A percentile compares a stretch with the other conserved stretches of the same genome.
phyloP scores from a whole-genome alignment of 257 asterid genomes.

The Capsicum baccatum region DNA sequence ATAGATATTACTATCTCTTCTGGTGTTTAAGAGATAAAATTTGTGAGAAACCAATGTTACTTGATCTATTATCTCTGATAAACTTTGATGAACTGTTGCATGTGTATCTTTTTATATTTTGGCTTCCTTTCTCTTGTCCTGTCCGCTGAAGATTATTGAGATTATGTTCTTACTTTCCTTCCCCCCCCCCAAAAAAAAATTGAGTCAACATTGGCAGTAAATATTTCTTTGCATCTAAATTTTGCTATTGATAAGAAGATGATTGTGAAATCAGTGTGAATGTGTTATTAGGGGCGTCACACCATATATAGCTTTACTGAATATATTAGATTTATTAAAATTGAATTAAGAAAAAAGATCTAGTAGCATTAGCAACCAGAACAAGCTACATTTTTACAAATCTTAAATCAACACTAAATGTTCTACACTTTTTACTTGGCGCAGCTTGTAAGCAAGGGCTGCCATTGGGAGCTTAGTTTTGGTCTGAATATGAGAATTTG shows the following conservation, averaged over 20 bases:
- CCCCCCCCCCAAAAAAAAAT: background rate
- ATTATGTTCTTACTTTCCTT: background rate
- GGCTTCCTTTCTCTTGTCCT: background rate
- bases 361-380: background rate
- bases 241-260: background rate
- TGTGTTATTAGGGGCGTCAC: background rate
- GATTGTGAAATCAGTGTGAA: background rate
- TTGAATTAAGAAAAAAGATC: background rate
- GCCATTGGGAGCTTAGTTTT: slow-evolving; percentile 19
- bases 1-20: background rate
- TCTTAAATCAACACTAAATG: background rate
- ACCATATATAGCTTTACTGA: background rate
- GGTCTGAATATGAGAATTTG: slow-evolving; percentile 5
- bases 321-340: background rate
- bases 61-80: background rate
- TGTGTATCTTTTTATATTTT: slow-evolving; percentile 16
- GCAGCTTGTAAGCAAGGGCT: slow-evolving; percentile 19
- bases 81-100: background rate
- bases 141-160: background rate
- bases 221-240: background rate
- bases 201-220: background rate
- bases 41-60: background rate
- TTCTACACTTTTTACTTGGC: background rate
- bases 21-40: background rate
- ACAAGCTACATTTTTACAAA: background rate